Evolutionary conservation across 2,329 filamentous ascomycete genomes (phyloP).

Genomic region (Calonectria honghensis): DNA sequence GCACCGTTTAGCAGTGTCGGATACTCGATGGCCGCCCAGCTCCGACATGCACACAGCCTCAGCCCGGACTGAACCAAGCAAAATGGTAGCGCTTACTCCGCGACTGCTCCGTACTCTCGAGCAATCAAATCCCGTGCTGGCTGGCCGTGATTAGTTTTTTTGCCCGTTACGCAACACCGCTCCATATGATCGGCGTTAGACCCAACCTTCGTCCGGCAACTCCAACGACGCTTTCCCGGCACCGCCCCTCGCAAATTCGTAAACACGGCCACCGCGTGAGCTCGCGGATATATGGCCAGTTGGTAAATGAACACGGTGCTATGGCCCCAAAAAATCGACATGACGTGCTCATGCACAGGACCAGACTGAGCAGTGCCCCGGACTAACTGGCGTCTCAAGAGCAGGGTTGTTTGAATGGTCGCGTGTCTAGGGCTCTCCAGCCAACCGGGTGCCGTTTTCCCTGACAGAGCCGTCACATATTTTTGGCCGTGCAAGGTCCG

Average conservation of each 20-base stretch:
- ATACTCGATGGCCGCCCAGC: not conserved
- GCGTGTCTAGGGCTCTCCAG: not conserved
- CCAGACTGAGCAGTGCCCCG: conserved; percentile 3
- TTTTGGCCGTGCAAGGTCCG: not conserved
- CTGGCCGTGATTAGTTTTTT: not conserved
- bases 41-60: conserved; percentile 29
- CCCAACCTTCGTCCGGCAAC: not conserved
- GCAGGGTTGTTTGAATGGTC: not conserved
- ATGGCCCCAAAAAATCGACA: not conserved
- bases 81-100: not conserved
- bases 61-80: not conserved
- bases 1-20: not conserved
- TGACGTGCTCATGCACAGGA: conserved; percentile 1
- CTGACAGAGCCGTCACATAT: not conserved
- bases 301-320: not conserved
- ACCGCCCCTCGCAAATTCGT: not conserved
- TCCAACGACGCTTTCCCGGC: not conserved
- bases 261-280: not conserved
- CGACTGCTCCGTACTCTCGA: not conserved
- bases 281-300: not conserved
- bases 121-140: not conserved
- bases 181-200: not conserved
- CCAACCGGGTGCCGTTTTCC: conserved; percentile 5
- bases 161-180: conserved; percentile 14
- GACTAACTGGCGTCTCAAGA: not conserved